Base-by-base conservation (phyloP, 495 filamentous ascomycete genomes). In the Chaetomium fimeti region DNA sequence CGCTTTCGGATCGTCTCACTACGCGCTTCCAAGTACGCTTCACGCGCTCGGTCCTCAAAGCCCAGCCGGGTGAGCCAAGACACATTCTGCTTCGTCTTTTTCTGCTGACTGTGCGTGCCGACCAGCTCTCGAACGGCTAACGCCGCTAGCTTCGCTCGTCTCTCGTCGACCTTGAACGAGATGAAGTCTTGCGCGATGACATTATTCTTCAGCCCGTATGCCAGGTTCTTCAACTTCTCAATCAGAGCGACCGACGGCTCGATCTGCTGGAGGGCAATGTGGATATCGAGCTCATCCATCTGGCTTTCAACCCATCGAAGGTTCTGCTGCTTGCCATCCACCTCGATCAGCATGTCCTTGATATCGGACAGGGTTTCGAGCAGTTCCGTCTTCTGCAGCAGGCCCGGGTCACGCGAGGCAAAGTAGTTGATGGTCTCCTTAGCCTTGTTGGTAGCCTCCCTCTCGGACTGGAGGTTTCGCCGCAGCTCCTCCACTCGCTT, bases 241-340 rank as follows among this genome's bases (percentile, higher is more conserved):
- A 97, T 88, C 55, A 84, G 84, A 2, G 81, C 78, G 0, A 97
- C 92, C 0, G 93, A 90, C 5, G 87, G 85, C 64, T 97, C 93
- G 63, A 97, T 95, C 38, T 85, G 83, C 69, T 97, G 93, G 28
- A 98, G 83, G 1, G 94, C 94, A 59, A 99, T 94, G 71, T 92
- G 88, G 66, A 97, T 97, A 68, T 98, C 95, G 5, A 99, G 85
- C 70, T 96, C 92, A 71, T 99, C 94, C 69, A 99, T 88, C 76
- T 98, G 92, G 49, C 85, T 84, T 71, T 99, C 94, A 0, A 98
- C 92, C 90, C 91, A 97, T 24, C 94, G 89, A 20, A 99, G 82
- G 69, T 93, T 97, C 72, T 97, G 91, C 68, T 96, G 93, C 69
- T 95, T 93, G 25, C 95, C 94, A 68, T 98, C 94, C 28, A 97